Conservation (phyloP, 1,139 yeast species). For the Blastobotrys malaysiensis region DNA sequence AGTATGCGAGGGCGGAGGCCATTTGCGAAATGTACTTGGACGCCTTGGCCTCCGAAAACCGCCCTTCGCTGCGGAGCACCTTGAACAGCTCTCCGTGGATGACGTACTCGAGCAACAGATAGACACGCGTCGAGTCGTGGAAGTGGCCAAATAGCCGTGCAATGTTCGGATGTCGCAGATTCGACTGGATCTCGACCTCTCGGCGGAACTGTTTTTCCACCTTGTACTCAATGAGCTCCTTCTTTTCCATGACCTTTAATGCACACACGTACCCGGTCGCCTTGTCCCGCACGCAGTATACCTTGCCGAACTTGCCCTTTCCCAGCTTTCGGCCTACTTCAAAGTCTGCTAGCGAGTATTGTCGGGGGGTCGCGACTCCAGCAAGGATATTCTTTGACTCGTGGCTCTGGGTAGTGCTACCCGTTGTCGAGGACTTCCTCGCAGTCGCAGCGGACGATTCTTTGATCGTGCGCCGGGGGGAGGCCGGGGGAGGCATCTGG, state of each 20-base stretch:
- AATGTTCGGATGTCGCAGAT: conserved; percentile 67
- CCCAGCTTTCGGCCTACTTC: conserved; percentile 88
- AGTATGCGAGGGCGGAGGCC: conserved; percentile 67
- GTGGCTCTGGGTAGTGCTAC: not conserved
- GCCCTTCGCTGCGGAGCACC: conserved; percentile 53
- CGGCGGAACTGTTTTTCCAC: conserved; percentile 85
- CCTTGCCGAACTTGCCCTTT: conserved; percentile 89
- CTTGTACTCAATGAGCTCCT: conserved; percentile 65
- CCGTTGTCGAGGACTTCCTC: conserved; percentile 4
- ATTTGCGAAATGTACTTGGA: conserved; percentile 75
- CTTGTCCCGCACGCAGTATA: conserved; percentile 80
- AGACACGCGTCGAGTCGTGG: conserved; percentile 72
- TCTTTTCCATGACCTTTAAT: conserved; percentile 81
- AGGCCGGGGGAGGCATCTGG: conserved; percentile 20
- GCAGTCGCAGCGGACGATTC: conserved; percentile 11
- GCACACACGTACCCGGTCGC: conserved; percentile 79
- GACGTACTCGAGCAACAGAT: conserved; percentile 78
- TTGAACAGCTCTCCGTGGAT: conserved; percentile 84
- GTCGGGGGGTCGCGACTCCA: conserved; percentile 24
- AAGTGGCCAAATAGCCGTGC: conserved; percentile 82
- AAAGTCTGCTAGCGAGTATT: conserved; percentile 52
- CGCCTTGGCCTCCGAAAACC: conserved; percentile 68
- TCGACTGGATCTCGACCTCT: conserved; percentile 86
- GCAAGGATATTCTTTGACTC: conserved; percentile 16
- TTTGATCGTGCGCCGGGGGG: conserved; percentile 16